phyloP scores from a whole-genome alignment of 345 rosid genomes.

The Rhodamnia rubescens region DNA sequence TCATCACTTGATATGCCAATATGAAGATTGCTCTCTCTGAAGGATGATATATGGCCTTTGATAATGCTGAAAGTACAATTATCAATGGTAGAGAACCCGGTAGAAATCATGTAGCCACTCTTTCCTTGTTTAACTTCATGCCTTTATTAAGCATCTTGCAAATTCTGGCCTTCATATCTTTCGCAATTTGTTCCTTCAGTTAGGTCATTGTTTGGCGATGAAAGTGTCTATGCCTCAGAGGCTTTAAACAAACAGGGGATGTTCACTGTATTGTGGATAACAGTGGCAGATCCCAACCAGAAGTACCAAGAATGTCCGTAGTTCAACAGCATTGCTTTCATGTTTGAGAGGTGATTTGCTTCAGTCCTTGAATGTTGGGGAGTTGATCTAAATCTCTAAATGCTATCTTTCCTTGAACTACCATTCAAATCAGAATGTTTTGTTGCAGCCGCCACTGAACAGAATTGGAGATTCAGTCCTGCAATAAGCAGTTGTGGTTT shows the following conservation, averaged over 20 bases:
- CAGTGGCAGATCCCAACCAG: not conserved
- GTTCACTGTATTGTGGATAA: too few species aligned
- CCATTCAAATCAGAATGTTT: not conserved
- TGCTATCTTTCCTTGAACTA: too few species aligned
- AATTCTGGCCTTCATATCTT: not conserved
- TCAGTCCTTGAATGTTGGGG: not conserved
- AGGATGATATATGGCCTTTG: not conserved
- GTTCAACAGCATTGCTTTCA: not conserved
- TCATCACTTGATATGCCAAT: not conserved
- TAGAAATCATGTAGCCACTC: not conserved
- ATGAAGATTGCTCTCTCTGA: not conserved
- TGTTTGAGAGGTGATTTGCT: not conserved
- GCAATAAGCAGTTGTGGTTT: not conserved
- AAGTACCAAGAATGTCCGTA: not conserved
- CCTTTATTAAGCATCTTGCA: not conserved
- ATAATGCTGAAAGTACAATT: not conserved
- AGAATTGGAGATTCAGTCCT: not conserved
- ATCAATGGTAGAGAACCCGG: too few species aligned
- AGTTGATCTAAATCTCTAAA: too few species aligned
- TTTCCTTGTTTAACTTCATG: not conserved
- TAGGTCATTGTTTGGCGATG: too few species aligned
- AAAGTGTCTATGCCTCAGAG: too few species aligned
- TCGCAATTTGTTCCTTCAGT: too few species aligned
- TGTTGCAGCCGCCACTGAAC: not conserved
- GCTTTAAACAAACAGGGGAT: too few species aligned